phyloP scores from a whole-genome alignment of 2,329 filamentous ascomycete species.

The Aspergillus ochraceoroseus region DNA sequence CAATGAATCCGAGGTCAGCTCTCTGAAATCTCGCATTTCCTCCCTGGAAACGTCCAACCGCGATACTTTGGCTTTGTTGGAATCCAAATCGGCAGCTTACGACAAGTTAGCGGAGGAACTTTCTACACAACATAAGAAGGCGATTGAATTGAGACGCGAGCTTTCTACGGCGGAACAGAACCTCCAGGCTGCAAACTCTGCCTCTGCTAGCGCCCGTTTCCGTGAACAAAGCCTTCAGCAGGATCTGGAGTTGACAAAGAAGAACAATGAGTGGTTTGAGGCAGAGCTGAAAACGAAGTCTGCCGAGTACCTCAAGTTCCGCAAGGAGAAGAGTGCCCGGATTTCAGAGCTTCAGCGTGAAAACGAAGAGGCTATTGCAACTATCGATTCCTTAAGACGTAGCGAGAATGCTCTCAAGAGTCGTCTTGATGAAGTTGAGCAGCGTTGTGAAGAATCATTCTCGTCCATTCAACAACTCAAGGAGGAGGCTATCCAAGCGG shows the following conservation, averaged over 20 bases:
- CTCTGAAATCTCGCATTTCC: slow-evolving; percentile 73
- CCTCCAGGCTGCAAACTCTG: slow-evolving; percentile 74
- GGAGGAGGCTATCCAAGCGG: slow-evolving; percentile 72
- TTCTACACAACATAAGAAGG: slow-evolving; percentile 81
- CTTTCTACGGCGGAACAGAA: slow-evolving; percentile 76
- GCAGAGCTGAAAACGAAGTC: slow-evolving; percentile 85
- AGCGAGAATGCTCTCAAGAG: slow-evolving; percentile 75
- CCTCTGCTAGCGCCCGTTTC: slow-evolving; percentile 77
- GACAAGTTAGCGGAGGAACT: slow-evolving; percentile 82
- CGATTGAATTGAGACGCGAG: slow-evolving; percentile 75
- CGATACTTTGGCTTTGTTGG: slow-evolving; percentile 80
- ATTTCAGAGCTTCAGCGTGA: slow-evolving; percentile 83
- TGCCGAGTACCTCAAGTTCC: slow-evolving; percentile 78
- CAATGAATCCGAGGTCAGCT: slow-evolving; percentile 63
- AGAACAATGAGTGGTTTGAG: slow-evolving; percentile 90
- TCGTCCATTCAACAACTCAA: slow-evolving; percentile 78
- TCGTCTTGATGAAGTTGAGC: slow-evolving; percentile 75
- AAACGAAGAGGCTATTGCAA: slow-evolving; percentile 76
- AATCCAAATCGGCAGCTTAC: slow-evolving; percentile 82
- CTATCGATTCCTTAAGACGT: slow-evolving; percentile 69
- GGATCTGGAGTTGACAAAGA: slow-evolving; percentile 80
- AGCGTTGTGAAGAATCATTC: slow-evolving; percentile 80
- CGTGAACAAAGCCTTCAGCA: slow-evolving; percentile 85
- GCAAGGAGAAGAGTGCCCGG: slow-evolving; percentile 89
- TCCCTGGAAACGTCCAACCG: slow-evolving; percentile 88